Evolutionary conservation across 1,284 basidiomycete genomes (phyloP).

Genomic region (Waitea zeae): DNA sequence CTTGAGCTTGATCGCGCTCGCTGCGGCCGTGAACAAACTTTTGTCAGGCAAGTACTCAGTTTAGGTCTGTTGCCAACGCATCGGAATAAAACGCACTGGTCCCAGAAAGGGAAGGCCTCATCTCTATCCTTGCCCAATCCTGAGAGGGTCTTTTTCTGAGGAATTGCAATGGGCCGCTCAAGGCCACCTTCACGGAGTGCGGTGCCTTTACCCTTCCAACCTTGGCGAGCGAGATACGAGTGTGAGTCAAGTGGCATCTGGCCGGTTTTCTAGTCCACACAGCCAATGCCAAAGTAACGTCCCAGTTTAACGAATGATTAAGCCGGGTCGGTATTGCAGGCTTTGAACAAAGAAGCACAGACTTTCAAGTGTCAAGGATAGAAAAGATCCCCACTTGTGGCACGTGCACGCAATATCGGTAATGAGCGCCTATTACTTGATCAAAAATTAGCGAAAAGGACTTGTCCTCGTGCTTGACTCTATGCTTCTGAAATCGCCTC

Average conservation of each 20-base stretch:
- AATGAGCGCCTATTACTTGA: too few species aligned
- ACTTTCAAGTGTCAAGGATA: too few species aligned
- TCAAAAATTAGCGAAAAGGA: too few species aligned
- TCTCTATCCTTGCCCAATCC: slow-evolving; percentile 86
- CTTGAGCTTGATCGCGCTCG: slow-evolving; percentile 61
- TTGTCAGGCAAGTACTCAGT: slow-evolving; percentile 1
- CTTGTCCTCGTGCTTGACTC: too few species aligned
- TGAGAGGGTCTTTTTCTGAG: slow-evolving; percentile 69
- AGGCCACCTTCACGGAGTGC: slow-evolving; percentile 56
- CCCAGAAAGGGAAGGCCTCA: slow-evolving; percentile 92
- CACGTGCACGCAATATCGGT: too few species aligned
- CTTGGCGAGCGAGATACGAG: slow-evolving; percentile 64
- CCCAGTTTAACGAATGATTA: too few species aligned
- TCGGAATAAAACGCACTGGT: slow-evolving; percentile 47
- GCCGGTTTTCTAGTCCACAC: too few species aligned
- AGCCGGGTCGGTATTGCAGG: too few species aligned
- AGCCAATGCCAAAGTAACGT: too few species aligned
- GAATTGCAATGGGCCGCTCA: slow-evolving; percentile 54
- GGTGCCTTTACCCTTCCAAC: slow-evolving; percentile 75
- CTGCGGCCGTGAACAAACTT: slow-evolving; percentile 65
- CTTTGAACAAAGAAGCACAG: too few species aligned
- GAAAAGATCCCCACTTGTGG: too few species aligned
- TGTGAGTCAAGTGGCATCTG: slow-evolving; percentile 66
- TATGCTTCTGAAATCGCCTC: too few species aligned
- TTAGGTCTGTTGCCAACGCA: slow-evolving; percentile 1